Evolutionary conservation across 495 filamentous ascomycete species (phyloP), one percentile per base, ranked within the genome.

Genomic region (Xeromyces bisporus): DNA sequence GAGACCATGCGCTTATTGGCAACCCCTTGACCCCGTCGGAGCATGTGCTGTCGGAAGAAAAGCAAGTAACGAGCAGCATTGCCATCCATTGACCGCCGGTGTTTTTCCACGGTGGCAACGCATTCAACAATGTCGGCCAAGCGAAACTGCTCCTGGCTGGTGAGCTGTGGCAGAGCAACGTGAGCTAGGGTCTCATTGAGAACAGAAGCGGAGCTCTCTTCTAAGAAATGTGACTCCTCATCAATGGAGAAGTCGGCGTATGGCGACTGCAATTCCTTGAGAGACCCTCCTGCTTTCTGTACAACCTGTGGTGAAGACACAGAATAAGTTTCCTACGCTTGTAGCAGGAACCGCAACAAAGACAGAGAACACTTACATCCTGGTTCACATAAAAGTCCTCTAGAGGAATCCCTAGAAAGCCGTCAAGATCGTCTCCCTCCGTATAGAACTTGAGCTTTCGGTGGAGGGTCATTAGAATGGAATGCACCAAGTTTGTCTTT

Each of bases 51-150:
- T 10, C 80, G 67, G 58, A 91, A 92, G 51, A 89, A 91, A 15
- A 93, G 61, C 51, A 93, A 67, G 52, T 81, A 96, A 23, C 80
- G 69, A n/a, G 80, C 76, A 7, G 80, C 87, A 49, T 92, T 93
- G 43, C 82, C 80, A 50, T 96, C 87, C 58, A 93, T 82, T 9
- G 86, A 91, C 3, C 85, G 69, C 23, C 82, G 67, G 45, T 96
- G 82, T 52, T 86, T 83, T 42, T 87, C 81, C 0, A 91, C 85
- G 9, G 80, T 71, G 6, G 80, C 80, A 27, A 82, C 70, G 37
- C 86, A 93, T 51, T 93, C 84, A 36, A 93, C 67, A 15, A 85
- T 92, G 46, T 86, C 76, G 2, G 76, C 77, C 4, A 96, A 59
- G 37, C 80, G 78, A 36, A 91, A 87, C 47, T 96, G 87, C 40